Percentiles rank a stretch among this genome's conserved stretches.
These are phyloP conservation scores for Marasmius oreades DNA, from an alignment of 1,284 basidiomycete species.

Conservation along the genomic window DNA sequence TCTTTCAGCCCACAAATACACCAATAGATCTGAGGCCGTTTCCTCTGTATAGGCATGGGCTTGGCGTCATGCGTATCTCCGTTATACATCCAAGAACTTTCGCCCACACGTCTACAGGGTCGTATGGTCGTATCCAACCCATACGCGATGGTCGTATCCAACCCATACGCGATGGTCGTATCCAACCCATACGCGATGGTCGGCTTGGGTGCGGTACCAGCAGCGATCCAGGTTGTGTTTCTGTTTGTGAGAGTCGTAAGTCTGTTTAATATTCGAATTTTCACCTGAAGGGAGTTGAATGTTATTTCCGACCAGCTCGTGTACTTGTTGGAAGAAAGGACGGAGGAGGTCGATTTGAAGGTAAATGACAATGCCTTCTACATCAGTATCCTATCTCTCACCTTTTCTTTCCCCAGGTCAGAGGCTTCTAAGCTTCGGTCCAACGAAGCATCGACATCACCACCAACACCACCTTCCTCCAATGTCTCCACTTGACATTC, in stretches of 20 bases:
- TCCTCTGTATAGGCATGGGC: conserved; percentile 66
- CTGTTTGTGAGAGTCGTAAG: conserved; percentile 71
- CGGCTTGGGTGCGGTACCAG: conserved; percentile 68
- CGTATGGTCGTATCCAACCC: conserved; percentile 72
- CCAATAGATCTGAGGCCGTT: conserved; percentile 65
- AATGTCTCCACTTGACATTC: conserved; percentile 56
- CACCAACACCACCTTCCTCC: conserved; percentile 56
- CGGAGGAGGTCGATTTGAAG: conserved; percentile 66
- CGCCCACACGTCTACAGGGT: conserved; percentile 72
- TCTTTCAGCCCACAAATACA: not conserved
- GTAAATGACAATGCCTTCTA: conserved; percentile 27
- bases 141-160: conserved; percentile 64
- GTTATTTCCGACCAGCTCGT: conserved; percentile 47
- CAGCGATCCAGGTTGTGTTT: conserved; percentile 58
- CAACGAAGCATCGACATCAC: conserved; percentile 60
- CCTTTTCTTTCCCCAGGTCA: conserved; percentile 35
- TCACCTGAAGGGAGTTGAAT: conserved; percentile 1
- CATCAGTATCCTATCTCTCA: not conserved
- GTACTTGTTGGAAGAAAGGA: conserved; percentile 62
- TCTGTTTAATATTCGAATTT: conserved; percentile 13
- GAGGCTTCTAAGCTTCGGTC: conserved; percentile 59
- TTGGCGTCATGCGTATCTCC: conserved; percentile 77
- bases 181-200: conserved; percentile 76
- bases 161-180: conserved; percentile 74
- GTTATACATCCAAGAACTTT: conserved; percentile 81